These are phyloP conservation scores for Begonia loranthoides DNA, from an alignment of 306 rosid genomes.

Conservation along the genomic window DNA sequence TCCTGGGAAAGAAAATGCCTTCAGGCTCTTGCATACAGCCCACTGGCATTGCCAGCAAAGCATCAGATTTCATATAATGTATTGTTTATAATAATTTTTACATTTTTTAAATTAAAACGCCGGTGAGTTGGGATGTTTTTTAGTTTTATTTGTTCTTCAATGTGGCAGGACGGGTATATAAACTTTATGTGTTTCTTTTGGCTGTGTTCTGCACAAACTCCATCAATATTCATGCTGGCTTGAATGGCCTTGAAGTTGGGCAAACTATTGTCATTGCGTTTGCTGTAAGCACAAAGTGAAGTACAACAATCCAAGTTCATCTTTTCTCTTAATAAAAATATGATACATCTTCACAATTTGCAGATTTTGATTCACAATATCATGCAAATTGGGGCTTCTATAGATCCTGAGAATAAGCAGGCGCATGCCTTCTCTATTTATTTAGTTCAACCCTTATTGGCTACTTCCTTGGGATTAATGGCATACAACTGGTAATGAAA, in stretches of 20 bases:
- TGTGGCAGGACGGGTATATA: slow-evolving; percentile 74
- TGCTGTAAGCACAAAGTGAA: slow-evolving; percentile 44
- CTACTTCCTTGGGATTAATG: slow-evolving; percentile 64
- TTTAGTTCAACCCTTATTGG: slow-evolving; percentile 66
- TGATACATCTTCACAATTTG: slow-evolving; percentile 16
- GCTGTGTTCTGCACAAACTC: slow-evolving; percentile 97
- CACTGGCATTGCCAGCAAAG: no score
- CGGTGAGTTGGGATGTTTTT: background rate
- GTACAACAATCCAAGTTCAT: slow-evolving; percentile 7
- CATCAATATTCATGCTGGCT: slow-evolving; percentile 86
- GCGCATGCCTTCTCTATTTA: slow-evolving; percentile 80
- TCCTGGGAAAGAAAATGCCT: no score
- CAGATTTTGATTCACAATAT: slow-evolving; percentile 69
- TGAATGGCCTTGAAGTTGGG: slow-evolving; percentile 88
- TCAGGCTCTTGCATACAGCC: no score
- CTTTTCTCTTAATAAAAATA: slow-evolving; percentile 2
- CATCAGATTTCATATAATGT: no score
- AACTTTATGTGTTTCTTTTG: slow-evolving; percentile 88
- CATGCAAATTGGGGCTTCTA: slow-evolving; percentile 79
- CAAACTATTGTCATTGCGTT: slow-evolving; percentile 72
- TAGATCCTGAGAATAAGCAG: slow-evolving; percentile 60
- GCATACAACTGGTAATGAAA: slow-evolving; percentile 55
- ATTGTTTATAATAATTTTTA: no score
- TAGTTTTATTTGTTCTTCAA: background rate
- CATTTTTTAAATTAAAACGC: no score